These are phyloP conservation scores for Xylaria sp. DNA, from an alignment of 2,329 filamentous ascomycete genomes.

Conservation along the genomic window DNA sequence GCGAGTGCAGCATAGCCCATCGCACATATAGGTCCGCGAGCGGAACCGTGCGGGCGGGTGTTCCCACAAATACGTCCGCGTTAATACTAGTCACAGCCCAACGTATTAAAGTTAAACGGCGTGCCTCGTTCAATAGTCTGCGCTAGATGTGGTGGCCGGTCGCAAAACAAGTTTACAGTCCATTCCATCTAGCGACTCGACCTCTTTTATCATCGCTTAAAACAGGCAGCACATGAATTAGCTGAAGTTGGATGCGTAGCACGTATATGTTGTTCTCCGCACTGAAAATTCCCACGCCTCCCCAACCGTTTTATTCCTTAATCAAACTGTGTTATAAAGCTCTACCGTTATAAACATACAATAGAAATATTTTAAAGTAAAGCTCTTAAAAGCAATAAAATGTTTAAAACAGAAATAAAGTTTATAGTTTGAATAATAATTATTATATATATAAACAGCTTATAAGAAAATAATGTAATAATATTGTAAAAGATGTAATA, in stretches of 20 bases:
- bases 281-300: neutral
- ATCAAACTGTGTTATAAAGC: conserved; percentile 30
- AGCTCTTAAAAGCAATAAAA: too few species aligned
- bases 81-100: neutral
- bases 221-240: conserved; percentile 8
- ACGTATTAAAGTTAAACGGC: neutral
- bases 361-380: too few species aligned
- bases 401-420: too few species aligned
- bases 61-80: conserved; percentile 42
- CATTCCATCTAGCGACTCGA: conserved; percentile 31
- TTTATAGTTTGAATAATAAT: too few species aligned
- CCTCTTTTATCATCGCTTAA: conserved; percentile 21
- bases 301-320: neutral
- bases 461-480: too few species aligned
- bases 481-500: too few species aligned
- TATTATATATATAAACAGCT: too few species aligned
- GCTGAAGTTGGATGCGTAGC: neutral
- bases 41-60: conserved; percentile 37
- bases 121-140: conserved; percentile 33
- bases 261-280: neutral
- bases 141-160: conserved; percentile 37
- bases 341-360: conserved; percentile 39
- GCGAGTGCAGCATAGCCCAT: conserved; percentile 39
- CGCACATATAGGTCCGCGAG: conserved; percentile 37
- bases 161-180: conserved; percentile 34